These are phyloP conservation scores for Salicornia ramosissima DNA, from an alignment of 148 eudicot genomes.

Conservation along the genomic window DNA sequence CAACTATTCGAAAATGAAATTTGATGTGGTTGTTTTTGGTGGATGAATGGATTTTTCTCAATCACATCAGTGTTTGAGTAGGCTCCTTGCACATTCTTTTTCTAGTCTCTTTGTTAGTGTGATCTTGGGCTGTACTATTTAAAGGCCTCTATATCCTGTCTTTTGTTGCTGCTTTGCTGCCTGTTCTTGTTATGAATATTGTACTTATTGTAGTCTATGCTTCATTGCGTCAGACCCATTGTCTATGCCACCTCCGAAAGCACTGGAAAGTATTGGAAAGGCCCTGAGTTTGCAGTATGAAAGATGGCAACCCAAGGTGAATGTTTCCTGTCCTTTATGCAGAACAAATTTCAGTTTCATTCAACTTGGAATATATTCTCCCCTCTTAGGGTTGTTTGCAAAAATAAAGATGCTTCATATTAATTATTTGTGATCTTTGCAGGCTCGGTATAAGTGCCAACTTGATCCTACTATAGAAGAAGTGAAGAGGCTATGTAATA, in stretches of 20 bases:
- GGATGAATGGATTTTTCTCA: not conserved
- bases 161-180: not conserved
- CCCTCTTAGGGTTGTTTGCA: not conserved
- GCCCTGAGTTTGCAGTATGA: constrained; percentile 81
- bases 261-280: constrained; percentile 86
- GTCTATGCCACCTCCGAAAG: constrained; percentile 91
- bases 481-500: constrained; percentile 84
- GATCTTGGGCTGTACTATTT: constrained; percentile 9
- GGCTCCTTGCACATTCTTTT: not conserved
- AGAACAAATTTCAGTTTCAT: not conserved
- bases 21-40: not conserved
- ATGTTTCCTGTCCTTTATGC: not conserved
- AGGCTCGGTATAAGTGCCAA: constrained; percentile 81
- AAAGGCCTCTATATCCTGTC: not conserved
- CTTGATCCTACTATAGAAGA: constrained; percentile 93
- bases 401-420: not conserved
- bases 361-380: too few species aligned
- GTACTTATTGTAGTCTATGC: not conserved
- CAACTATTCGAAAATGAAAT: too few species aligned
- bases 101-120: not conserved
- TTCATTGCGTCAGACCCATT: constrained; percentile 64
- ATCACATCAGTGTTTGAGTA: not conserved
- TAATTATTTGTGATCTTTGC: constrained; percentile 19
- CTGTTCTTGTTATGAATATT: constrained; percentile 9
- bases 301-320: constrained; percentile 96